Evolutionary conservation across 306 rosid species (phyloP).

Genomic region (Medicago lupulina): DNA sequence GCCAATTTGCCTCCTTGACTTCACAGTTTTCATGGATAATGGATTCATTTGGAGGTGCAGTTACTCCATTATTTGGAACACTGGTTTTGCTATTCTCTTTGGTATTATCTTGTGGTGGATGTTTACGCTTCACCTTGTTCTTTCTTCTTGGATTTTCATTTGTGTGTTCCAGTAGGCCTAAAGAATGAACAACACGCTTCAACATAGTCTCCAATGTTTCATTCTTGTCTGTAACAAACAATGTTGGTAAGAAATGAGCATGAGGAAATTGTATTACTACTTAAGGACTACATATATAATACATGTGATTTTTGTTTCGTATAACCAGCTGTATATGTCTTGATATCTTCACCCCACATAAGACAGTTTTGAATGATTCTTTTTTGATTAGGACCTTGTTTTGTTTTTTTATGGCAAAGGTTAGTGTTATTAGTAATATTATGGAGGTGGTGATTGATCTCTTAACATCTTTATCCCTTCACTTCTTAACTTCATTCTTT

Average conservation of each 20-base stretch:
- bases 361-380: constrained; percentile 45
- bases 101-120: constrained; percentile 34
- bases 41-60: constrained; percentile 23
- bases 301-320: constrained; percentile 22
- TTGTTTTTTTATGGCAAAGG: no score
- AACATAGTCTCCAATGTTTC: constrained; percentile 58
- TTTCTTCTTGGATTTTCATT: constrained; percentile 34
- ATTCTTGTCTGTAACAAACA: constrained; percentile 31
- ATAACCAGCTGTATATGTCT: constrained; percentile 51
- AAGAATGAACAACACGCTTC: constrained; percentile 48
- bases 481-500: no score
- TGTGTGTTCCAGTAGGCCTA: constrained; percentile 47
- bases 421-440: no score
- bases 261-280: constrained; percentile 16
- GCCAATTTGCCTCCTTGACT: background rate
- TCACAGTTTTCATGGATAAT: constrained; percentile 17
- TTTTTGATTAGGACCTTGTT: background rate
- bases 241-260: constrained; percentile 34
- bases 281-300: constrained; percentile 26
- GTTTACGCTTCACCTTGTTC: constrained; percentile 47
- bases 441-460: no score
- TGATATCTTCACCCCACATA: constrained; percentile 38
- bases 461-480: no score
- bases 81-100: constrained; percentile 27
- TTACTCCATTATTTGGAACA: constrained; percentile 14